Percentiles rank a stretch among this genome's conserved stretches.
Evolutionary conservation across 2,329 filamentous ascomycete genomes (phyloP).

Genomic region (Penicillium hesseltinei): DNA sequence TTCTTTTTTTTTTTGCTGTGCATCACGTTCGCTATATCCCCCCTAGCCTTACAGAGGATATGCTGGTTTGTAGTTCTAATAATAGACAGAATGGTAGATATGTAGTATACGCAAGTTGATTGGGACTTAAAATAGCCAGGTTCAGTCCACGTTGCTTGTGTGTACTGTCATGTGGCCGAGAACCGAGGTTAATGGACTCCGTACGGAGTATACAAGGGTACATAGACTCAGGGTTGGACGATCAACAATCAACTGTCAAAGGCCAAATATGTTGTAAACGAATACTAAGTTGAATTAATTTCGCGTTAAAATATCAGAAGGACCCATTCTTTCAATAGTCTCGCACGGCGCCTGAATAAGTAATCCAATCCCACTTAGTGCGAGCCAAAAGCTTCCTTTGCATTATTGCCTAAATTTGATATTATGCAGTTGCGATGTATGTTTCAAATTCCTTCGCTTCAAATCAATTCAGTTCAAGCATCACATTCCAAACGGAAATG

Average conservation of each 20-base stretch:
- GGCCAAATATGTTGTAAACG: background rate
- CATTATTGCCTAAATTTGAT: background rate
- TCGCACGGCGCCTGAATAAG: background rate
- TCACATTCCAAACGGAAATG: background rate
- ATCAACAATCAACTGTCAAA: background rate
- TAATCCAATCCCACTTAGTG: background rate
- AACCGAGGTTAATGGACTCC: background rate
- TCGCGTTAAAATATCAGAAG: background rate
- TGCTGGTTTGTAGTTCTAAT: background rate
- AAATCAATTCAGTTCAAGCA: no score
- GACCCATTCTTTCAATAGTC: constrained; percentile 3
- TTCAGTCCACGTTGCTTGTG: background rate
- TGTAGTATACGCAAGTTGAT: background rate
- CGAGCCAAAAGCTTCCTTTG: background rate
- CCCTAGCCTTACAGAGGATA: no score
- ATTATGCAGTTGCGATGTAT: background rate
- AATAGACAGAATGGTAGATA: background rate
- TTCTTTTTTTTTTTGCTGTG: background rate
- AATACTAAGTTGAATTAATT: background rate
- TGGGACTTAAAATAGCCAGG: background rate
- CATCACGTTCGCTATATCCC: background rate
- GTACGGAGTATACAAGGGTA: background rate
- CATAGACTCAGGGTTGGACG: background rate
- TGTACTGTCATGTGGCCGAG: background rate
- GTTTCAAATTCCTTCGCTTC: background rate